Base-by-base conservation (phyloP, 805 yeast genomes). In the Ogataea thermomethanolica region DNA sequence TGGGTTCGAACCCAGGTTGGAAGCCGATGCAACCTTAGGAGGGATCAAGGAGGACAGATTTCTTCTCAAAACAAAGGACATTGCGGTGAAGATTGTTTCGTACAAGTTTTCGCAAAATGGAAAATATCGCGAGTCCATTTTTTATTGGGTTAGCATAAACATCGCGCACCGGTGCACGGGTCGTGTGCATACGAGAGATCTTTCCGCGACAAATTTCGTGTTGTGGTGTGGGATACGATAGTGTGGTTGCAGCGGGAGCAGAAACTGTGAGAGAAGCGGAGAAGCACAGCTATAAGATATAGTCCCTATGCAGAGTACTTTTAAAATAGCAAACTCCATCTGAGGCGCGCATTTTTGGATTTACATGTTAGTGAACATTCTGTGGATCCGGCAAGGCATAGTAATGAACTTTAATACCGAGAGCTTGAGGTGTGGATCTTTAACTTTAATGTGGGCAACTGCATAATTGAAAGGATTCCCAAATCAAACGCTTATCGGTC, bases 21-120 rank as follows among this genome's bases (percentile, higher is more conserved):
- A 64, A 9, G 96, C 93, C 49, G 97, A 89, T 43, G 96, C 97
- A 63, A 91, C 82, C 91, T 91, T 91, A 67, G 99, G 99, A 58
- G 99, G 99, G 64, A 91, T 90, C 73, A 91, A 77, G 61, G 97
- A 84, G 53, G 98, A 89, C 67, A 91, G 78, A 58, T 83, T 83
- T 74, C 99, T 90, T 82, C 86, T 90, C 62, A 81, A 74, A 69
- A 89, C 75, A 73, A 81, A 84, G 61, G 93, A 84, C 95, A 85
- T 87, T 44, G 30, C 36, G 44, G 27, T 12, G 32, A 31, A 17
- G 29, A n/a, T 30, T n/a, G 23, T 22, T 33, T 22, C 28, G 33
- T 28, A 32, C 33, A 38, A 38, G 36, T 38, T 38, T 38, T 33
- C 24, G 24, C 17, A 23, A 28, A 11, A 20, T 27, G 33, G 36